Base-by-base conservation (phyloP, 495 filamentous ascomycete genomes). In the Aeminium ludgeri region DNA sequence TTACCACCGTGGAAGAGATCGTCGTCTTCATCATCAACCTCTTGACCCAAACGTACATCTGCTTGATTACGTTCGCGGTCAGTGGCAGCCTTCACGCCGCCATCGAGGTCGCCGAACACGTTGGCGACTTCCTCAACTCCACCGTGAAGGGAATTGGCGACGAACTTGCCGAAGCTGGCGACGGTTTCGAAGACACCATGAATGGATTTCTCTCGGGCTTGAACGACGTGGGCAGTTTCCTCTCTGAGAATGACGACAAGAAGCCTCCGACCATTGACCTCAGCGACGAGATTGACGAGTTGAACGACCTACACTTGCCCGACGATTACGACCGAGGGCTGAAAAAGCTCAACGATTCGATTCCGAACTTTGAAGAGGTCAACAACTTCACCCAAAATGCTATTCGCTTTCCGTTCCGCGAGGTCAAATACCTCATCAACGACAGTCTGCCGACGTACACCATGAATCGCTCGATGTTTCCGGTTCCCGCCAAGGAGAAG, bases 11-110 rank as follows among this genome's bases (percentile, higher is more conserved):
- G 12, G 82, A 93, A 62, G 76, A 82, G 55, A 73, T 97, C 15
- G 72, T 96, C 35, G 63, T 94, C 40, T 96, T 96, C 61, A 65
- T 82, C 52, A 76, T 96, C 60, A 82, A 89, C 57, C 72, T 93
- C 63, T 70, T 93, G 61, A 84, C 82, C 25, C 75, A 74, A 35
- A 92, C 83, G 4, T 95, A 91, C 53, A 66, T 82, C 43, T 97
- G 89, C 53, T 65, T 97, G 18, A 80, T 85, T 52, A 77, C 77
- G 10, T 65, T 93, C 48, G 79, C 80, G 10, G 72, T 95, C 31
- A 66, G 76, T 39, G 83, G 84, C 35, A 80, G 73, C 49, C 63
- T 93, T 32, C 71, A 80, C 20, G 75, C 73, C 25, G 77, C 79
- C 0, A 61, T 81, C 32, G 61, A 68, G 28, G 62, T 84, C 27